A percentile compares a stretch with the other conserved stretches of the same genome.
These are phyloP conservation scores for Eudorina sp. DNA, from an alignment of 139 green algal species.

Conservation along the genomic window DNA sequence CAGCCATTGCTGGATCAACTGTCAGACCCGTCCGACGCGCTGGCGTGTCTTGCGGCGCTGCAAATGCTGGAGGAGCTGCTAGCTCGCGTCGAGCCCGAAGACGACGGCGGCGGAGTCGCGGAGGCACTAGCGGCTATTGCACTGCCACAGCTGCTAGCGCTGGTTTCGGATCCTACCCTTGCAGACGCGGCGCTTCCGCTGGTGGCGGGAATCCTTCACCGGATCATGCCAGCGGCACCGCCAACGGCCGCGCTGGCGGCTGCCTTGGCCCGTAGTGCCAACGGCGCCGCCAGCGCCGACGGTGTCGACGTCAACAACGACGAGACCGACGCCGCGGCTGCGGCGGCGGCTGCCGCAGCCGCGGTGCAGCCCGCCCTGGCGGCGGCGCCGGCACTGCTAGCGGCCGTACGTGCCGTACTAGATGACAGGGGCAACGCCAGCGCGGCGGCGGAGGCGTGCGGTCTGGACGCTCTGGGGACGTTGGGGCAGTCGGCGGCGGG, in stretches of 20 bases:
- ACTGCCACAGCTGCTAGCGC: constrained; percentile 48
- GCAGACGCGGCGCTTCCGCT: constrained; percentile 46
- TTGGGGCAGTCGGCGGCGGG: constrained; percentile 17
- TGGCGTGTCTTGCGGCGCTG: constrained; percentile 48
- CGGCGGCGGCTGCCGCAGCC: neutral
- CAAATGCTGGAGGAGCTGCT: constrained; percentile 49
- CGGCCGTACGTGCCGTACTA: constrained; percentile 33
- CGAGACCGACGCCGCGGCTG: neutral
- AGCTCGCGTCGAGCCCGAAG: neutral
- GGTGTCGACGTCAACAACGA: neutral
- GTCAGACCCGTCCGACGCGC: constrained; percentile 18
- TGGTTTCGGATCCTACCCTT: constrained; percentile 32
- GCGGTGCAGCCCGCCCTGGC: neutral
- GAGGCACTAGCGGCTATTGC: constrained; percentile 32
- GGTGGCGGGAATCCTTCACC: constrained; percentile 39
- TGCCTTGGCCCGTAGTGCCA: neutral
- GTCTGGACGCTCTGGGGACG: constrained; percentile 14
- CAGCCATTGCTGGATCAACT: constrained; percentile 38
- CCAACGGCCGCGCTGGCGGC: constrained; percentile 1
- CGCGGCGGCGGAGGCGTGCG: constrained; percentile 33
- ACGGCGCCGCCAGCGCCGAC: neutral
- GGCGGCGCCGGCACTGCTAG: constrained; percentile 45
- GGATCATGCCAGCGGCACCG: constrained; percentile 22
- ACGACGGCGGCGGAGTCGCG: neutral
- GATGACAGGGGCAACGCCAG: constrained; percentile 44